Conservation (phyloP, 1,139 yeast genomes). For the Candida mesenterica region DNA sequence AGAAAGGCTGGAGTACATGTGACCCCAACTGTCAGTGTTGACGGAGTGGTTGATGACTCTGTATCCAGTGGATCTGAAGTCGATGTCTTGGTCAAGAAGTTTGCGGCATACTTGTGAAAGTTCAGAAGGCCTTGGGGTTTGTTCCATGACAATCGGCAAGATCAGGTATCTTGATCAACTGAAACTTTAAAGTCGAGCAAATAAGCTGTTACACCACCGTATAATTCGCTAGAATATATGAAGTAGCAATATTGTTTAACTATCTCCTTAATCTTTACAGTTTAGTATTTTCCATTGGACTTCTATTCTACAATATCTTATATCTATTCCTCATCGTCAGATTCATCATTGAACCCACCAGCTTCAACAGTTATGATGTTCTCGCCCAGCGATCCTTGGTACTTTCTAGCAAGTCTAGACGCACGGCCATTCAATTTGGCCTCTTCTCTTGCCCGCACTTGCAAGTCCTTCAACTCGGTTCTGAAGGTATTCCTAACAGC, state of each 20-base stretch:
- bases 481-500: slow-evolving; percentile 73
- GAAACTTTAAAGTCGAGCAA: too few species aligned
- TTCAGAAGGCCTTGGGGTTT: too few species aligned
- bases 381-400: slow-evolving; percentile 50
- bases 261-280: too few species aligned
- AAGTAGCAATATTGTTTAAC: too few species aligned
- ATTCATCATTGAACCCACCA: slow-evolving; percentile 57
- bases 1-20: slow-evolving; percentile 81
- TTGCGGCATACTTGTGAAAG: slow-evolving; percentile 12
- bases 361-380: slow-evolving; percentile 60
- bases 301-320: too few species aligned
- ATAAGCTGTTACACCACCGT: too few species aligned
- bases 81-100: slow-evolving; percentile 31
- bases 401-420: slow-evolving; percentile 74
- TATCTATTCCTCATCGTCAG: slow-evolving; percentile 28
- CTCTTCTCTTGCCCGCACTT: slow-evolving; percentile 54
- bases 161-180: too few species aligned
- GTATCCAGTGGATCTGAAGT: slow-evolving; percentile 40
- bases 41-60: slow-evolving; percentile 54
- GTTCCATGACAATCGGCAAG: too few species aligned
- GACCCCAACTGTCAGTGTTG: slow-evolving; percentile 76
- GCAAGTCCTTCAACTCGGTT: slow-evolving; percentile 53
- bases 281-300: too few species aligned
- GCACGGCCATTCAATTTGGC: slow-evolving; percentile 57
- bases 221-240: too few species aligned